Evolutionary conservation across 306 rosid species (phyloP).

Genomic region (Lotus japonicus): DNA sequence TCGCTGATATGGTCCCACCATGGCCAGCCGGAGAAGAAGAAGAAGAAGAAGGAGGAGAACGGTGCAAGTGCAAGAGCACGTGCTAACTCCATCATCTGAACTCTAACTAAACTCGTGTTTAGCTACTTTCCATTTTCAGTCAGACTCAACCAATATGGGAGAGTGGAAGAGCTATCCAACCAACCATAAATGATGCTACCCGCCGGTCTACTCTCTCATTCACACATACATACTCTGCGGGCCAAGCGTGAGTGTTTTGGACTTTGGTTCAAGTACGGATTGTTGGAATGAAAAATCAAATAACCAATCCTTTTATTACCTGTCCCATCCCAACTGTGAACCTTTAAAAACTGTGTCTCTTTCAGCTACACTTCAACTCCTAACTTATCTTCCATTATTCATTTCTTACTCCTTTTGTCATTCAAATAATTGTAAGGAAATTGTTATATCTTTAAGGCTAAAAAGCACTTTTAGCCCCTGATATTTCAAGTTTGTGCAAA

Average conservation of each 20-base stretch:
- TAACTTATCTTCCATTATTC: too few relatives aligned
- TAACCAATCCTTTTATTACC: neutral
- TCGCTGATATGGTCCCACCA: slow-evolving; percentile 68
- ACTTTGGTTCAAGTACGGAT: too few relatives aligned
- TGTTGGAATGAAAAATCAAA: neutral
- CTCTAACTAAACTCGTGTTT: too few relatives aligned
- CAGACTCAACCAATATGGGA: neutral
- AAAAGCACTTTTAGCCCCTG: too few relatives aligned
- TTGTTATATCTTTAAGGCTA: too few relatives aligned
- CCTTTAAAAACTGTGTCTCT: neutral
- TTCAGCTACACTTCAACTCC: neutral
- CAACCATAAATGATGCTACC: neutral
- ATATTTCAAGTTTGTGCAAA: too few relatives aligned
- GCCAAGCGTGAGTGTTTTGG: neutral
- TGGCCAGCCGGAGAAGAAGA: slow-evolving; percentile 26
- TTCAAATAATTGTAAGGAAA: too few relatives aligned
- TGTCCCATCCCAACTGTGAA: neutral
- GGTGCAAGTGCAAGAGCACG: neutral
- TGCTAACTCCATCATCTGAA: neutral
- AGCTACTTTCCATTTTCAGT: neutral
- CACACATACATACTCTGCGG: too few relatives aligned
- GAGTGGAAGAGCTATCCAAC: neutral
- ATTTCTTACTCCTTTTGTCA: too few relatives aligned
- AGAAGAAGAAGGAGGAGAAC: neutral
- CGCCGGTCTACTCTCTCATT: neutral